Base-by-base conservation (phyloP, 495 filamentous ascomycete genomes). In the Neurospora africana region DNA sequence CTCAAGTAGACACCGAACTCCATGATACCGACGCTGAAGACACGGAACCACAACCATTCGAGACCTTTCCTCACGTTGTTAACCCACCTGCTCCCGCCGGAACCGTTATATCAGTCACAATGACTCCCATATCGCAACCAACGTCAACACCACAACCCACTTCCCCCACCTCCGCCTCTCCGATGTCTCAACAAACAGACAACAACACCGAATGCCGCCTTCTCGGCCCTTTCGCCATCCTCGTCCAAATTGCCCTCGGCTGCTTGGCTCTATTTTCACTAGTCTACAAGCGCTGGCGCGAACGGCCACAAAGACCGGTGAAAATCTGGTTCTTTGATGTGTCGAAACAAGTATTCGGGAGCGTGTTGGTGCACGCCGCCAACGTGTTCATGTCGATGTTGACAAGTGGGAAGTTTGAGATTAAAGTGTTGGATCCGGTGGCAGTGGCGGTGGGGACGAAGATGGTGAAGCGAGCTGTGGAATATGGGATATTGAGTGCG, bases 261-360 rank as follows among this genome's bases (percentile, higher is more conserved):
- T 87, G 84, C 33, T 81, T 98, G 40, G 95, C 95, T 19, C 82
- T 98, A 37, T 81, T 93, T 40, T 91, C 93, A 6, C 86, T 99
- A 23, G 94, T 98, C 21, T 97, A 89, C 81, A 99, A 99, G 82
- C 88, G 95, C 74, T 97, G 91, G 88, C 87, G 92, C 73, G 95
- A 99, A 82, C 85, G 91, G 35, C 95, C 95, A 1, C 95, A 97
- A 77, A 88, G 95, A 53, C 96, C 96, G 21, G 72, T 98, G 71
- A 93, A 93, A 81, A 92, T 99, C 74, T 99, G 94, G 94, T 93
- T 90, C 76, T 98, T 98, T 78, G 95, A 99, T 81, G 95, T 90
- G 39, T 95, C 91, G 19, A 99, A 99, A 83, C 95, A 99, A 83
- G 93, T 99, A n/a, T 91, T 97, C 73, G 95, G 95, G 11, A 94